Evolutionary conservation across 139 green algal genomes (phyloP).

Genomic region (Mychonastes homosphaera): DNA sequence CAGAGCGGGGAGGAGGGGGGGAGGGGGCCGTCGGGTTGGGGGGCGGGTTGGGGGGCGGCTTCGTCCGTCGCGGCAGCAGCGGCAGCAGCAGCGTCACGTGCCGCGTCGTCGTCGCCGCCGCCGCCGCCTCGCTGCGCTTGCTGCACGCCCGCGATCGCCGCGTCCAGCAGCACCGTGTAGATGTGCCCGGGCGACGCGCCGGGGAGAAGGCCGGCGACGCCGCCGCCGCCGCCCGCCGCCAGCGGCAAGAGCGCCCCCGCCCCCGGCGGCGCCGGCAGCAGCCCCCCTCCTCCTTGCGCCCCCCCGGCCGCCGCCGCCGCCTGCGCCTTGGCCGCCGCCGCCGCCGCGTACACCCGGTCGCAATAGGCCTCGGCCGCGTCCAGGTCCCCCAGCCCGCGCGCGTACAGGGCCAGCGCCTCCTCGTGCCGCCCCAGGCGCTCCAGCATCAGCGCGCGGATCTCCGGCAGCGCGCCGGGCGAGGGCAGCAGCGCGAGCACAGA

Average conservation of each 20-base stretch:
- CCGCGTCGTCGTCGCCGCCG: neutral
- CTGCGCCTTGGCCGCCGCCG: neutral
- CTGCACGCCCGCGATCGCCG: slow-evolving; percentile 8
- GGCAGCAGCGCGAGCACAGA: slow-evolving; percentile 58
- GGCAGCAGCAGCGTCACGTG: neutral
- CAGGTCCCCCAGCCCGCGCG: slow-evolving; percentile 39
- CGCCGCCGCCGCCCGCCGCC: neutral
- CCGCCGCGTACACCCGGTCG: slow-evolving; percentile 38
- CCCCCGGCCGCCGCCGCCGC: neutral
- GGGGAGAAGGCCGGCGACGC: neutral
- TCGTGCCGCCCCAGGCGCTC: slow-evolving; percentile 57
- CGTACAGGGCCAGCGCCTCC: slow-evolving; percentile 61
- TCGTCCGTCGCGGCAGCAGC: neutral
- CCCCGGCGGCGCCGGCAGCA: neutral
- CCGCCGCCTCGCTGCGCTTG: neutral
- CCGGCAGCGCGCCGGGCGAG: slow-evolving; percentile 33
- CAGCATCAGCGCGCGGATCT: slow-evolving; percentile 70
- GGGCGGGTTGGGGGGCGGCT: neutral
- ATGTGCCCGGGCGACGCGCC: slow-evolving; percentile 12
- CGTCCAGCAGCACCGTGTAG: slow-evolving; percentile 22
- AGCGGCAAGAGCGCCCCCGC: neutral
- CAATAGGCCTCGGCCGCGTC: slow-evolving; percentile 59
- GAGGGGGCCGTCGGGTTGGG: neutral
- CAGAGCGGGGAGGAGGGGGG: neutral
- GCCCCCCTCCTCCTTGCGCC: no score